Evolutionary conservation across 2,329 filamentous ascomycete genomes (phyloP), one percentile per base, ranked within the genome.

Genomic region (Colletotrichum tabaci): DNA sequence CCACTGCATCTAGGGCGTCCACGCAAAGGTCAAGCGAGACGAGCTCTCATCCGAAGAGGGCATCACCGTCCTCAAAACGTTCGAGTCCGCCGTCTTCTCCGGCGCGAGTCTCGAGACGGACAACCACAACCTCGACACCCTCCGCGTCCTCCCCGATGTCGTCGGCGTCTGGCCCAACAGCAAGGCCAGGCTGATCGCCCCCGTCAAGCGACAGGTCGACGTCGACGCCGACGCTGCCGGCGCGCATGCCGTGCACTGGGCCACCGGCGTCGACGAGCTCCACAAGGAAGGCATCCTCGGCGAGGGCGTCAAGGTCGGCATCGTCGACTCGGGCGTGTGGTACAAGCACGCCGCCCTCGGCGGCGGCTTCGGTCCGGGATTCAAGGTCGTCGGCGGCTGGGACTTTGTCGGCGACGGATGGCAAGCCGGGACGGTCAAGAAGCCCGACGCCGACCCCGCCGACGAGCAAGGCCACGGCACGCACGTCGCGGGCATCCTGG

Each of bases 301-400:
- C 8, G 57, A 74, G 44, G 75, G 75, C 35, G 75, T 71, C 50
- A 75, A 69, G 52, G 56, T 76, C 18, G 75, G 60, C 23, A 57
- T 76, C 12, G 65, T 76, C 9, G 75, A 76, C 57, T 67, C 71
- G 1, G 75, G 75, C 6, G 62, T 76, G 18, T 62, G 61, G 52
- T 75, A 76, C 21, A 63, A 55, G 1, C 74, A 76, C 44, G 18
- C 62, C 35, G 67, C 67, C 6, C 82, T 87, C 9, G 85, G 85
- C n/a, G 84, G 84, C 8, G 83, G 85, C 49, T 86, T 86, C 74
- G 86, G 86, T 1, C 74, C 77, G 15, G 84, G 84, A 0, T 86
- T 80, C 74, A 80, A 86, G 26, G 81, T 88, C 10, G 79, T 80
- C 5, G 79, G 79, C 60, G 85, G 86, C 2, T 80, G 79, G 56